Conservation (phyloP, 306 rosid species). For the Pueraria montana region DNA sequence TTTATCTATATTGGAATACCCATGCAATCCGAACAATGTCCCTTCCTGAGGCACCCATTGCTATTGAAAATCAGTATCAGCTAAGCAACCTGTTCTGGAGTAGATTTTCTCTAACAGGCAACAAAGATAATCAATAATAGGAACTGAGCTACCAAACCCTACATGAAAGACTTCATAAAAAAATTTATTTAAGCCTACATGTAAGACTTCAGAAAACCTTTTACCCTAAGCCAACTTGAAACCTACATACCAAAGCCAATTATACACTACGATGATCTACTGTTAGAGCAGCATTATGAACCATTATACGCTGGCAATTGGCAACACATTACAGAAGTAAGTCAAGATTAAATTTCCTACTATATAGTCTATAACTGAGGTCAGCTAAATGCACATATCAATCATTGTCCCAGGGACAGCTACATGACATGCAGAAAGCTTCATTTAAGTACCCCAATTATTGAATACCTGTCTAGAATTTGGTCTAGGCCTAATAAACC, state of each 20-base stretch:
- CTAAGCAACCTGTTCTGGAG: conserved; percentile 34
- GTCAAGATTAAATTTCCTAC: not conserved
- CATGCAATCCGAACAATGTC: conserved; percentile 16
- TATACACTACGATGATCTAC: conserved; percentile 3
- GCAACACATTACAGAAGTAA: not conserved
- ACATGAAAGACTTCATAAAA: not conserved
- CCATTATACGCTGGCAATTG: not conserved
- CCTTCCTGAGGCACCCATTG: conserved; percentile 26
- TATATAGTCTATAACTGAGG: conserved; percentile 13
- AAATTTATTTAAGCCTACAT: conserved; percentile 2
- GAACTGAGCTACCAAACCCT: conserved; percentile 26
- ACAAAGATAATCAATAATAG: conserved; percentile 32
- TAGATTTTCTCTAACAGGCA: conserved; percentile 28
- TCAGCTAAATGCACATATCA: not conserved
- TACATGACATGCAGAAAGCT: not conserved
- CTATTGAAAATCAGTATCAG: conserved; percentile 38
- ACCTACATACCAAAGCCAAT: conserved; percentile 24
- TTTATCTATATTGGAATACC: conserved; percentile 33
- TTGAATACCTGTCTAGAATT: not conserved
- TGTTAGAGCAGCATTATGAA: conserved; percentile 9
- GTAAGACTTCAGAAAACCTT: not conserved
- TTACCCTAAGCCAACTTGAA: conserved; percentile 19
- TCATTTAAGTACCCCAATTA: not conserved
- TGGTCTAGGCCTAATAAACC: not conserved
- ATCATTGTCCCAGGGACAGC: conserved; percentile 4